Conservation (phyloP, 1,284 basidiomycete species). For the Lignosus rhinocerotis region DNA sequence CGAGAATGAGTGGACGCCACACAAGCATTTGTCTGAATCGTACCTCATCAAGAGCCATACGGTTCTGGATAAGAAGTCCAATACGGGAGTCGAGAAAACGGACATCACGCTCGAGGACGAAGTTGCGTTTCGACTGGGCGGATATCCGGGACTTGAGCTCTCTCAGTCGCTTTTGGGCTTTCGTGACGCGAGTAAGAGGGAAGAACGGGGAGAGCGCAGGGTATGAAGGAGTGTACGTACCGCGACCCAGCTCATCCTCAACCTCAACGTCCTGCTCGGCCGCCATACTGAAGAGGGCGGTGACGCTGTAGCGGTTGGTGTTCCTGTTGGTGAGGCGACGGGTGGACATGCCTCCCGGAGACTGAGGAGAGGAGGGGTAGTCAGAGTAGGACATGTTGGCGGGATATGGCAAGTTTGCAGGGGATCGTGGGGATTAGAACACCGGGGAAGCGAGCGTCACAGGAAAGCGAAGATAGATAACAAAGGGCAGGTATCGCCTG, state of each 20-base stretch:
- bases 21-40: slow-evolving; percentile 31
- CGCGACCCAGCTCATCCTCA: slow-evolving; percentile 95
- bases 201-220: not conserved
- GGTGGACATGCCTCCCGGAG: slow-evolving; percentile 63
- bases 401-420: slow-evolving; percentile 11
- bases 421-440: slow-evolving; percentile 18
- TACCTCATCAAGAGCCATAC: slow-evolving; percentile 95
- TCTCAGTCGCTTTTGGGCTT: slow-evolving; percentile 90
- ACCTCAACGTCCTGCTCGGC: slow-evolving; percentile 99
- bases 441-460: slow-evolving; percentile 21
- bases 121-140: slow-evolving; percentile 99
- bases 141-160: slow-evolving; percentile 98
- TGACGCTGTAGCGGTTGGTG: slow-evolving; percentile 96
- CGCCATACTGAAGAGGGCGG: slow-evolving; percentile 95
- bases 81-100: slow-evolving; percentile 98
- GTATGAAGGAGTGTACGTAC: slow-evolving; percentile 46
- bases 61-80: slow-evolving; percentile 95
- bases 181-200: not conserved
- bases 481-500: slow-evolving; percentile 25
- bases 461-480: slow-evolving; percentile 23
- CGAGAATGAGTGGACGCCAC: slow-evolving; percentile 11
- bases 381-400: slow-evolving; percentile 49
- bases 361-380: slow-evolving; percentile 46
- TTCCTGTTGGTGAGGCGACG: slow-evolving; percentile 85
- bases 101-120: slow-evolving; percentile 97